Base-by-base conservation (phyloP, 352 stramenopile species). In the Phytophthora lateralis region DNA sequence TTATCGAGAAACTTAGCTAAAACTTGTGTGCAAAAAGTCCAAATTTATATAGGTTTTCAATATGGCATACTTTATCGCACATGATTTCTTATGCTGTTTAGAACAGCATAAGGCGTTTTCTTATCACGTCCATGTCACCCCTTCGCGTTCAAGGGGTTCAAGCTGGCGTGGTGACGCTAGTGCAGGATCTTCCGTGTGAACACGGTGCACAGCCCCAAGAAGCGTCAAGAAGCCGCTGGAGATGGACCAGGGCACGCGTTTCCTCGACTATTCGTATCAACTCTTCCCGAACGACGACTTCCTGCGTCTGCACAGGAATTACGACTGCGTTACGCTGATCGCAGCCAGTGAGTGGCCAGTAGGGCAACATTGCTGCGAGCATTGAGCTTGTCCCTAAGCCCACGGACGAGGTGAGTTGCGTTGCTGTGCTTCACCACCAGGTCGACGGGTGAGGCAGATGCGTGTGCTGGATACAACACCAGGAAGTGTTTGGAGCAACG, bases 181-280 rank as follows among this genome's bases (percentile, higher is more conserved):
- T 44, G 44, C 50, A 90, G 85, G 37, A 82, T 93, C 63, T 99
- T 99, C 71, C 97, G 97, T 34, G 97, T 99, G 42, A 99, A 98
- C 72, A 82, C 94, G n/a, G 99, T 99, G 98, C 75, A 97, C 60
- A 97, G 99, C 60, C n/a, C n/a, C n/a, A n/a, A n/a, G n/a, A n/a
- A 99, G 93, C 50, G 97, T 99, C 10, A 98, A 98, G 71, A 93
- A 98, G 75, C 88, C 98, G 14, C 80, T 99, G 26, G 77, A 91
- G 41, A 88, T 90, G 35, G 97, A 99, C 64, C 89, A 97, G 27
- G 91, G 92, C n/a, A 95, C 99, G 72, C 98, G 86, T 56, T 99
- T 99, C n/a, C n/a, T n/a, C n/a, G 98, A 99, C 83, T 99, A 99
- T 65, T 99, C 98, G 63, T 99, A 99, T 80, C 98, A 99, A 83